Evolutionary conservation across 176 grass and related monocot species (phyloP).

Genomic region (Bromus sterilis): DNA sequence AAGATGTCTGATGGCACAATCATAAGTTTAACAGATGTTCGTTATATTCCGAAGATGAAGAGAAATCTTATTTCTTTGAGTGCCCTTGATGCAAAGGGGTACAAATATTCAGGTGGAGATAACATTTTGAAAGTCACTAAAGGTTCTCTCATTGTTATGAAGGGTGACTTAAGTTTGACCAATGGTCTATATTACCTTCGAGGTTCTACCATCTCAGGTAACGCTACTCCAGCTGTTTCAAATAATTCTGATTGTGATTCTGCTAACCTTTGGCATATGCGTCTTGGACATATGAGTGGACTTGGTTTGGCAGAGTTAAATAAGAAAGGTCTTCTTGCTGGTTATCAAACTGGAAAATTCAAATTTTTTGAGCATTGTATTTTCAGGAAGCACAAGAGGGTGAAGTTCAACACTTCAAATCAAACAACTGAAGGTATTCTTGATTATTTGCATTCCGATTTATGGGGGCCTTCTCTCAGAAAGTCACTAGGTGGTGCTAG

Average conservation of each 20-base stretch:
- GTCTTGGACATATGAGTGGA: too few species aligned
- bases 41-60: not conserved
- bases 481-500: not conserved
- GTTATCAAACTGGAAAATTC: not conserved
- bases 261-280: too few species aligned
- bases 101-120: too few species aligned
- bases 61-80: constrained; percentile 12
- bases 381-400: constrained; percentile 15
- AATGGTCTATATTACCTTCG: too few species aligned
- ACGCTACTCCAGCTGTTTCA: too few species aligned
- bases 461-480: not conserved
- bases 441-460: not conserved
- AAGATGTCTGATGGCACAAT: too few species aligned
- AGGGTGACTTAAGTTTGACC: not conserved
- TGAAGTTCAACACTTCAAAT: not conserved
- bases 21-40: not conserved
- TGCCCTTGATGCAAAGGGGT: too few species aligned
- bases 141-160: not conserved
- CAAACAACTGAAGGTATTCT: not conserved
- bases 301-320: too few species aligned
- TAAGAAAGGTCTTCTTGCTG: not conserved
- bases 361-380: constrained; percentile 10
- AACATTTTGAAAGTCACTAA: too few species aligned
- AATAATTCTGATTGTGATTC: too few species aligned
- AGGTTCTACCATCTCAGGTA: too few species aligned